Evolutionary conservation across 768 basidiomycete genomes (phyloP).

Genomic region (Lactarius deliciosus): DNA sequence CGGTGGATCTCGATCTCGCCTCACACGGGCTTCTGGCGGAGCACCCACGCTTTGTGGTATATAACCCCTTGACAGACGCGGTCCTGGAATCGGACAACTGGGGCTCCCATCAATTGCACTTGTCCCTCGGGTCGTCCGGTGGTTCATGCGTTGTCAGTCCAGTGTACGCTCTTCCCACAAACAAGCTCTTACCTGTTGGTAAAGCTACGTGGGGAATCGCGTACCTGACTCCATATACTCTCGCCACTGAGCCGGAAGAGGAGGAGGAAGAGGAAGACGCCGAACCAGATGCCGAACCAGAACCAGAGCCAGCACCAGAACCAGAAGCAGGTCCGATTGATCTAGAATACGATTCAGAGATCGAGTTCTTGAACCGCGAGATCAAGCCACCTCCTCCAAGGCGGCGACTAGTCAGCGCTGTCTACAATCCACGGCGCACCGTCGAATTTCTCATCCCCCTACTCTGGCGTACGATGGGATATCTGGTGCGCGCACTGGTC

Average conservation of each 20-base stretch:
- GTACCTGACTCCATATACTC: conserved; percentile 37
- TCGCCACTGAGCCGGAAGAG: conserved; percentile 25
- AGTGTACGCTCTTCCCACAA: conserved; percentile 30
- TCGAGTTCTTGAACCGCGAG: conserved; percentile 20
- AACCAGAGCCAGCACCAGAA: conserved; percentile 1
- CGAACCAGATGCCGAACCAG: neutral
- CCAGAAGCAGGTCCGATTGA: conserved; percentile 13
- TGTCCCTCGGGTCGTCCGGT: conserved; percentile 34
- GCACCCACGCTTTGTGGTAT: conserved; percentile 7
- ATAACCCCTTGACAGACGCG: conserved; percentile 10
- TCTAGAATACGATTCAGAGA: conserved; percentile 20
- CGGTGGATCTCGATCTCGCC: conserved; percentile 21
- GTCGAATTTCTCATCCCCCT: conserved; percentile 23
- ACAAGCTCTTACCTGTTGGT: conserved; percentile 22
- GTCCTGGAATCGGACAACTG: conserved; percentile 16
- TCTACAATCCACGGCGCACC: conserved; percentile 20
- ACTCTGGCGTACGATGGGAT: conserved; percentile 25
- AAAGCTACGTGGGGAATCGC: conserved; percentile 36
- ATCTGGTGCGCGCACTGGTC: conserved; percentile 22
- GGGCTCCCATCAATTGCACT: conserved; percentile 28
- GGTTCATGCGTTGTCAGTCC: conserved; percentile 37
- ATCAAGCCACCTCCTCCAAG: conserved; percentile 14
- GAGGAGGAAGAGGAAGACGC: neutral
- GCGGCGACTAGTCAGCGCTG: neutral
- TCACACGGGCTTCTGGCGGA: conserved; percentile 15